Evolutionary conservation across 257 asterid species (phyloP), one percentile per base, ranked within the genome.

Genomic region (Penstemon davidsonii): DNA sequence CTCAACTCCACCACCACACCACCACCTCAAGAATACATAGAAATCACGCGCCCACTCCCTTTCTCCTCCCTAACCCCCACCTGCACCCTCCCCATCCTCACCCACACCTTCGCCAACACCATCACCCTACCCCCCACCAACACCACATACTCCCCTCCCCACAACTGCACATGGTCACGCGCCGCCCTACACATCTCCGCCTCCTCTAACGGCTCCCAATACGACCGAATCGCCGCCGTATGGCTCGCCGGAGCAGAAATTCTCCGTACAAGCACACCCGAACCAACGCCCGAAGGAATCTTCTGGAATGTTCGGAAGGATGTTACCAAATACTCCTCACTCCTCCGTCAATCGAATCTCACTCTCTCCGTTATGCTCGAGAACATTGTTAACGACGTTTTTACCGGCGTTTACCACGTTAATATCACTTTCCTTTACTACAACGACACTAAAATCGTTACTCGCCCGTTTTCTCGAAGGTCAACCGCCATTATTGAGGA

Each of bases 181-280:
- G 95, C 73, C 40, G 67, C 71, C 50, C 77, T 93, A 37, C 91
- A 80, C 19, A 71, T 93, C 85, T 77, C 81, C 15, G 88, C 72
- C 68, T 66, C 91, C 39, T 84, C 89, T 75, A 79, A 76, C 39
- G 97, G 96, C 4, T 77, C 88, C 0, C 90, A 93, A 64, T 83
- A 90, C 71, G 96, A 90, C 51, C 96, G 96, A 62, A 87, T 90
- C 68, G 88, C 96, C 63, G 96, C 88, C 19, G 82, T 91, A 13
- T 90, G 96, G 96, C 88, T 93, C 64, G 52, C 81, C 69, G 97
- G 99, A 7, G 83, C 74, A 6, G 99, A 88, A 80, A 57, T 93
- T 57, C 86, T 93, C 65, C 99, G 99, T 54, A 88, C 99, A 61
- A 86, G 92, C 85, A 86, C 97, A 4, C 91, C 97, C 4, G 87